Percentiles rank a stretch among this genome's conserved stretches.
These are phyloP conservation scores for Sambucus nigra DNA, from an alignment of 129 eudicot genomes.

Conservation along the genomic window DNA sequence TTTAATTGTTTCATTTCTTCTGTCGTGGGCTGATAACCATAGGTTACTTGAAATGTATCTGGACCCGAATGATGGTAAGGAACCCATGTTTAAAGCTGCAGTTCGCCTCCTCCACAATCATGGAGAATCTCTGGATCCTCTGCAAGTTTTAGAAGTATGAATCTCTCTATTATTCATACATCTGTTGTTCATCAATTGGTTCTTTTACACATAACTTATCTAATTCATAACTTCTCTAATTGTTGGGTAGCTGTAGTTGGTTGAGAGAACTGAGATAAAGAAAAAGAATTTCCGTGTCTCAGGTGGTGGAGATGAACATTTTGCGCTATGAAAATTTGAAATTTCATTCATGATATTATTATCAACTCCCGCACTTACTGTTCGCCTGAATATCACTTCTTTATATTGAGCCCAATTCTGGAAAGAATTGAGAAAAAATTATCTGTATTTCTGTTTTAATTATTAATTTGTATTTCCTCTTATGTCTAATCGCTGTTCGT, in stretches of 20 bases:
- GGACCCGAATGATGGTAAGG: constrained; percentile 82
- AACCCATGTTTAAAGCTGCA: constrained; percentile 96
- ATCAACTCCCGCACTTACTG: too few species aligned
- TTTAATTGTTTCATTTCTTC: not conserved
- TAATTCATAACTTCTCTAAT: too few species aligned
- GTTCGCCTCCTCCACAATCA: constrained; percentile 93
- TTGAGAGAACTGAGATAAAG: too few species aligned
- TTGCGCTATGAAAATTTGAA: too few species aligned
- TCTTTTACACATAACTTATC: too few species aligned
- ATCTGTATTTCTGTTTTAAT: not conserved
- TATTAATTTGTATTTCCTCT: not conserved
- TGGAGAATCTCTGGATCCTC: constrained; percentile 87
- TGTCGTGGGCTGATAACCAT: constrained; percentile 11
- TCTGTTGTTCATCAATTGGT: too few species aligned
- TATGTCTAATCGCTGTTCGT: not conserved
- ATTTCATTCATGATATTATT: too few species aligned
- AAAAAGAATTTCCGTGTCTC: too few species aligned
- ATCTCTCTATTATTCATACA: too few species aligned
- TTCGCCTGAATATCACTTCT: not conserved
- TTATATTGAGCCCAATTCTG: not conserved
- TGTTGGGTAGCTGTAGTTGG: too few species aligned
- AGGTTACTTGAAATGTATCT: constrained; percentile 96
- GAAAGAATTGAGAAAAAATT: not conserved
- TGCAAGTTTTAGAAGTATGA: constrained; percentile 84
- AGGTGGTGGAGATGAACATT: too few species aligned